phyloP scores from a whole-genome alignment of 2,329 filamentous ascomycete species.

The Escovopsis sp. region DNA sequence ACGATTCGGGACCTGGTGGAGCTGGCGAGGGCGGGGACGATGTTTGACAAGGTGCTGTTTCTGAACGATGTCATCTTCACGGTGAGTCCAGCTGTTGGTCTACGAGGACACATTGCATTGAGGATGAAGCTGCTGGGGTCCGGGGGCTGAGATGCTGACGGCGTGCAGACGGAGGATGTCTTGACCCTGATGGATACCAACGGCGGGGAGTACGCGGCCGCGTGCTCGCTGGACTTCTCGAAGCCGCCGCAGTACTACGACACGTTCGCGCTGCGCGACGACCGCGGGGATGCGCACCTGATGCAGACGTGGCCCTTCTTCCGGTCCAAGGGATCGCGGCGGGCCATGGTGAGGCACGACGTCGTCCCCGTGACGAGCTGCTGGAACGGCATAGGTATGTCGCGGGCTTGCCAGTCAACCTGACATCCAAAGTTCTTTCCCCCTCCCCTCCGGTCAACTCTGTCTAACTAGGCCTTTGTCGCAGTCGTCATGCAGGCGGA shows the following conservation, averaged over 20 bases:
- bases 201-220: constrained; percentile 43
- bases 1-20: constrained; percentile 44
- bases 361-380: constrained; percentile 31
- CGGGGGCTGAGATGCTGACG: too few relatives aligned
- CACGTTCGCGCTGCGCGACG: constrained; percentile 46
- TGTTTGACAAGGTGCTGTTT: constrained; percentile 44
- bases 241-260: constrained; percentile 42
- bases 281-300: constrained; percentile 32
- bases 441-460: too few relatives aligned
- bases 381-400: constrained; percentile 28
- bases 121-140: too few relatives aligned
- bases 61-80: constrained; percentile 50
- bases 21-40: constrained; percentile 32
- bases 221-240: constrained; percentile 46
- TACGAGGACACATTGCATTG: too few relatives aligned
- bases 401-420: too few relatives aligned
- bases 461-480: neutral
- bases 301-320: constrained; percentile 48
- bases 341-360: constrained; percentile 35
- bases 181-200: constrained; percentile 41
- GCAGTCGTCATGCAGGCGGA: constrained; percentile 35
- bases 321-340: constrained; percentile 31
- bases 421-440: too few relatives aligned
- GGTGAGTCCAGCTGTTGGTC: constrained; percentile 16
- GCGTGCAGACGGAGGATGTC: constrained; percentile 35